Base-by-base conservation (phyloP, 257 asterid species). In the Nyctanthes arbortristis region DNA sequence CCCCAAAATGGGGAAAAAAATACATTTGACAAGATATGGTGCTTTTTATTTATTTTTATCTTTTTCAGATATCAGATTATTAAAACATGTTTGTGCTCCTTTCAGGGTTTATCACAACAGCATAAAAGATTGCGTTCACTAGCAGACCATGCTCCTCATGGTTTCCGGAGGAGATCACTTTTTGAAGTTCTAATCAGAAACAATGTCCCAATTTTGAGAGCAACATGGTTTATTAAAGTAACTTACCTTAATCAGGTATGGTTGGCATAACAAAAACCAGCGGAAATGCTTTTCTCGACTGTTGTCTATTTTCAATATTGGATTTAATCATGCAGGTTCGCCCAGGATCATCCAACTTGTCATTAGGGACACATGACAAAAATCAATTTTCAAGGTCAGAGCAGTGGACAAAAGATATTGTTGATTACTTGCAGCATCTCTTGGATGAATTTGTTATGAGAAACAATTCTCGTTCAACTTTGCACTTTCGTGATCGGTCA, bases 141-240 rank as follows among this genome's bases (percentile, higher is more conserved):
- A 96, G 94, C 96, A 2, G 99, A 92, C 82, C 98, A 88, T 61
- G 98, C 92, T 61, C 99, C 99, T 70, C 96, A 92, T 84, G 99
- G 97, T 74, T 89, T 82, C 77, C 76, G 92, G 78, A 87, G 72
- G 84, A 92, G 76, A 75, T 82, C 94, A 56, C 94, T 89, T 45
- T 83, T 95, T 67, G 99, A 92, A 87, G 92, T 89, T 79, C 91
- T 95, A 34, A 82, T 88, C 73, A 79, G 88, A 79, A 92, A 95
- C 81, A 85, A 91, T 77, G 96, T 95, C 74, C 97, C 99, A 1
- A 73, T 95, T 78, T 73, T 88, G 78, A 86, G 96, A 83, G 97
- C 99, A 56, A 88, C 99, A 1, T 95, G 99, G 99, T 95, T 91
- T 81, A 84, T 95, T 76, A 95, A 92, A 89, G 93, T 95, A 45